Conservation (phyloP, 495 filamentous ascomycete genomes). For the Staphylotrichum tortipilum region DNA sequence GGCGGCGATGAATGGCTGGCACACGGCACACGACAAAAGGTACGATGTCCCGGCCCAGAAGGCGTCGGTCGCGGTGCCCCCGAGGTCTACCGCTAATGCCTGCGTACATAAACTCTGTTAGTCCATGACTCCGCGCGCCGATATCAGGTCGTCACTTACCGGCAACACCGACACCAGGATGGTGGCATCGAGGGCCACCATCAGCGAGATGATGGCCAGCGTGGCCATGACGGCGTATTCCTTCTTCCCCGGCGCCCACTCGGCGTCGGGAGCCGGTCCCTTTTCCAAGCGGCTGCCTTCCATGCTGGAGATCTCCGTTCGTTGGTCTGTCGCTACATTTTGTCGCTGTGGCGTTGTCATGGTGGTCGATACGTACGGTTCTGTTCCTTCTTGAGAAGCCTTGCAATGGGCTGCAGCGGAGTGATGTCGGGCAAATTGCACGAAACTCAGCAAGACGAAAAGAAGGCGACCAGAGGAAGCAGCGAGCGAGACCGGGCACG, state of each 20-base stretch:
- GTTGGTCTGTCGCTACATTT: too few relatives aligned
- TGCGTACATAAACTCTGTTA: too few relatives aligned
- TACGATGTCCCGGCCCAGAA: conserved; percentile 52
- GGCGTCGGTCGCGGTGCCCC: conserved; percentile 38
- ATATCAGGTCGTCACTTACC: too few relatives aligned
- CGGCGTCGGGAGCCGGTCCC: conserved; percentile 11
- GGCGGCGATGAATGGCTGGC: conserved; percentile 40
- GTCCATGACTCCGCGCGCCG: not conserved
- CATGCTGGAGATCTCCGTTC: too few relatives aligned
- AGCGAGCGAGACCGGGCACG: too few relatives aligned
- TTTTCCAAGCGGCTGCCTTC: conserved; percentile 11
- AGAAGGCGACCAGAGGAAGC: too few relatives aligned
- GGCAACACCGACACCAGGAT: conserved; percentile 41
- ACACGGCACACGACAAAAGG: conserved; percentile 39
- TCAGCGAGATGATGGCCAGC: conserved; percentile 39
- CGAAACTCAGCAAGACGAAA: too few relatives aligned
- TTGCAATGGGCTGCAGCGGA: too few relatives aligned
- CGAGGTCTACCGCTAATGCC: conserved; percentile 35
- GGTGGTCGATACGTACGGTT: too few relatives aligned
- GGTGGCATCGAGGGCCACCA: conserved; percentile 49
- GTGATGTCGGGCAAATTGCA: too few relatives aligned
- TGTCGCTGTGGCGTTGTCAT: too few relatives aligned
- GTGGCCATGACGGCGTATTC: conserved; percentile 36
- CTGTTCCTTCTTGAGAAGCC: too few relatives aligned
- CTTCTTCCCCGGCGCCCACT: conserved; percentile 30